Base-by-base conservation (phyloP, 2,329 filamentous ascomycete species). In the Cytospora piceae region DNA sequence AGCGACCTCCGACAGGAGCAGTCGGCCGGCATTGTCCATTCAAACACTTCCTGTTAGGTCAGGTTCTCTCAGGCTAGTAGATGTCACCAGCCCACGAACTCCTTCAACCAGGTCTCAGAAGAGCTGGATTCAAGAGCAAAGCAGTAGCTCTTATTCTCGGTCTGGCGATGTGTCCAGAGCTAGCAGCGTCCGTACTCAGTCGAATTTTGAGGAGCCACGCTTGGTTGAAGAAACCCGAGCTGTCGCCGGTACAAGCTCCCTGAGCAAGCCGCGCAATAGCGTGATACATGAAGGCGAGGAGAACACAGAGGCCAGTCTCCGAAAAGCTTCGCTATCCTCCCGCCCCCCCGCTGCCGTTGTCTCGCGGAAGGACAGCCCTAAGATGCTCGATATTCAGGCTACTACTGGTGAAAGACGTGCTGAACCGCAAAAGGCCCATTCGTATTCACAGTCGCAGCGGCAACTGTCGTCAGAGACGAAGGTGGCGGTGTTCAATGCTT, bases 41-140 rank as follows among this genome's bases (percentile, higher is more conserved):
- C 77, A 71, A 68, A 77, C 70, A 68, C 73, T 76, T 70, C 81
- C 72, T 70, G 74, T 74, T n/a, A 74, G 80, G 54, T 78, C 81
- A 5, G 76, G 82, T 3, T 87, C 85, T 3, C 82, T 83, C 42
- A 82, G 85, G n/a, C 77, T 88, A 42, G 83, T 87, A 31, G 85
- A 87, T 42, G 85, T 87, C 6, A 71, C 80, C 11, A 79, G 79
- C 14, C 83, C 83, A 24, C 83, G 82, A 68, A 86, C 82, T 68
- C 83, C 84, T 15, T 75, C 74, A 17, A 72, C 74, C 12, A 77
- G 77, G 52, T 85, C 84, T n/a, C 80, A 82, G 46, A 76, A 79
- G 54, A 80, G 77, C 32, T 86, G 83, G 0, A 69, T 80, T 1
- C 83, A 85, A 27, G 74, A 77, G 2, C 69, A 74, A 15, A 82